Evolutionary conservation across 1,139 yeast species (phyloP).

Genomic region (Hyphopichia burtonii): DNA sequence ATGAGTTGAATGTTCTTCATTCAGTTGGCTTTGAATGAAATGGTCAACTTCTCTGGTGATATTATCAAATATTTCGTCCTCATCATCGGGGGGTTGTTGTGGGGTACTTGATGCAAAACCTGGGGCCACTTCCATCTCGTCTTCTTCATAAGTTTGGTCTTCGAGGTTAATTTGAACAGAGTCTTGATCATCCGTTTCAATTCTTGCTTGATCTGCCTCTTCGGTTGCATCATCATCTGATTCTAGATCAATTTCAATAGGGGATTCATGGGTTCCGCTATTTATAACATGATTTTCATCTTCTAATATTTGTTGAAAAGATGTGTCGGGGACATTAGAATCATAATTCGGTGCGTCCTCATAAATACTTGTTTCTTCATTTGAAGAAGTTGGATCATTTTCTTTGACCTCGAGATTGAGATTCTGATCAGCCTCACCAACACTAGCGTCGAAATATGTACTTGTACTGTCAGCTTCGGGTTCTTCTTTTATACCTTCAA

Average conservation of each 20-base stretch:
- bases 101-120: slow-evolving; percentile 2
- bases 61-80: background rate
- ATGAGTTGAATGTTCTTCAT: background rate
- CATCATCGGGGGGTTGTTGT: background rate
- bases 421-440: too few species aligned
- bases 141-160: background rate
- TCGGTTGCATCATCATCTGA: slow-evolving; percentile 12
- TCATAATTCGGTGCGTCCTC: background rate
- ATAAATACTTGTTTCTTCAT: background rate
- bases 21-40: background rate
- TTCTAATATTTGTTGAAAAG: too few species aligned
- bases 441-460: slow-evolving; percentile 6
- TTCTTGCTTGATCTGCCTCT: slow-evolving; percentile 14
- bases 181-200: slow-evolving; percentile 14
- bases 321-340: too few species aligned
- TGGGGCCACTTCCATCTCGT: background rate
- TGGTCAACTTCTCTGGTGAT: background rate
- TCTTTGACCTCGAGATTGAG: slow-evolving; percentile 1
- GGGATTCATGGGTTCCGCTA: background rate
- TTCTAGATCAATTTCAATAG: slow-evolving; percentile 9
- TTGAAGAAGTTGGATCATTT: background rate
- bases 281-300: too few species aligned
- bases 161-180: background rate
- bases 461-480: slow-evolving; percentile 7
- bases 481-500: slow-evolving; percentile 5